Conservation (phyloP, 2,329 filamentous ascomycete species). For the Pseudogymnoascus sp. region DNA sequence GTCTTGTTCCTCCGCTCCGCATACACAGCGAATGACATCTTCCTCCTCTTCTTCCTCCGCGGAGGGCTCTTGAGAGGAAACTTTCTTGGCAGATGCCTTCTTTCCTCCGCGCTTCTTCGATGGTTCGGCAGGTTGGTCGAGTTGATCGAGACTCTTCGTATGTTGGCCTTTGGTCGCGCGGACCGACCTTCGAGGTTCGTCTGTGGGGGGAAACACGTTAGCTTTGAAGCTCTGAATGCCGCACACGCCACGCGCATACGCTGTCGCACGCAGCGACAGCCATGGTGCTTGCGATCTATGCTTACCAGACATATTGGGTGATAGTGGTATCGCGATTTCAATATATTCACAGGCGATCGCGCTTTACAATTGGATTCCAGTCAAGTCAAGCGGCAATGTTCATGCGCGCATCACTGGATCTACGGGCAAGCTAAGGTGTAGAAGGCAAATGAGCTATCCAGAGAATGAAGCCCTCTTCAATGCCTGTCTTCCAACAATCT, state of each 20-base stretch:
- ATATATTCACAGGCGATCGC: conserved; percentile 19
- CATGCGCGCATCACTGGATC: conserved; percentile 27
- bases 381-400: conserved; percentile 26
- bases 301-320: conserved; percentile 53
- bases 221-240: conserved; percentile 12
- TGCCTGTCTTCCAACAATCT: conserved; percentile 6
- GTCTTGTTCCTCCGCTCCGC: conserved; percentile 76
- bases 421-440: conserved; percentile 27
- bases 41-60: conserved; percentile 38
- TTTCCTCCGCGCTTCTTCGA: conserved; percentile 45
- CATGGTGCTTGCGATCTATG: conserved; percentile 22
- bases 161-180: conserved; percentile 96
- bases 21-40: conserved; percentile 82
- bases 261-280: neutral
- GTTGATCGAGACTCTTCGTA: conserved; percentile 74
- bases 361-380: conserved; percentile 24
- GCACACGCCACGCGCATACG: neutral
- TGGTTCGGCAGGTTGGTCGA: conserved; percentile 49
- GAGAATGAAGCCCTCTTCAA: conserved; percentile 11
- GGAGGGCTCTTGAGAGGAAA: conserved; percentile 16
- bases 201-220: conserved; percentile 32
- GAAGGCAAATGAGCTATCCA: conserved; percentile 21
- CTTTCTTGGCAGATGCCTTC: conserved; percentile 38
- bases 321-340: conserved; percentile 3
- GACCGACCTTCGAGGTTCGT: conserved; percentile 87